A percentile compares a stretch with the other conserved stretches of the same genome.
Evolutionary conservation across 805 yeast genomes (phyloP).

Genomic region (Yamadazyma tumulicola): DNA sequence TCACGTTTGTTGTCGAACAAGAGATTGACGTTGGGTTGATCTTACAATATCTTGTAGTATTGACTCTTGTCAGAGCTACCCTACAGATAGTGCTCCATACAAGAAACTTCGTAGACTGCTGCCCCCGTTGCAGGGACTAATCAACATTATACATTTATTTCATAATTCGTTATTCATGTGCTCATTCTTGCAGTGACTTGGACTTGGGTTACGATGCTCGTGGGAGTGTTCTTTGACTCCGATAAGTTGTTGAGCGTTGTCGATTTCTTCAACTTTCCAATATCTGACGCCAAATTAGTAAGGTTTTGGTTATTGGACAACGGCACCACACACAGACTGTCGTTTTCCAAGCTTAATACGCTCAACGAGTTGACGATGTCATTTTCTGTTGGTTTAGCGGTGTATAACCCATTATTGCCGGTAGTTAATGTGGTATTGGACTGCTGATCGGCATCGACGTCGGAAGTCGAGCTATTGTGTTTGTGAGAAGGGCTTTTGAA

Average conservation of each 20-base stretch:
- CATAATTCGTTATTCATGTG: conserved; percentile 15
- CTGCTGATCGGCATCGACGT: not conserved
- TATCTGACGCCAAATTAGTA: conserved; percentile 4
- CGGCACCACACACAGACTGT: conserved; percentile 8
- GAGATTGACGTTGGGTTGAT: too few relatives aligned
- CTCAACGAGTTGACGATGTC: conserved; percentile 8
- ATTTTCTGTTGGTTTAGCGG: not conserved
- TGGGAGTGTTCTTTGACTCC: conserved; percentile 20
- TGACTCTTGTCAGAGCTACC: too few relatives aligned
- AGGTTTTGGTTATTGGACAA: conserved; percentile 14
- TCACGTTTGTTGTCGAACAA: too few relatives aligned
- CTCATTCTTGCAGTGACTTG: conserved; percentile 42
- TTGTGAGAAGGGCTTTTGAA: not conserved
- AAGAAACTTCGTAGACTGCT: too few relatives aligned
- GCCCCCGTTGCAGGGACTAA: too few relatives aligned
- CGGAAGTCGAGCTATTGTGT: not conserved
- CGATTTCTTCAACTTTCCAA: conserved; percentile 25
- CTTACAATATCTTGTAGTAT: too few relatives aligned
- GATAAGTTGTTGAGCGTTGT: conserved; percentile 22
- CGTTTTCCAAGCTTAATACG: conserved; percentile 9
- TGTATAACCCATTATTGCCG: conserved; percentile 1
- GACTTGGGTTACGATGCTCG: conserved; percentile 38
- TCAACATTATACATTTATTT: not conserved
- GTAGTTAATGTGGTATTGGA: conserved; percentile 4
- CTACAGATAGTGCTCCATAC: too few relatives aligned